phyloP scores from a whole-genome alignment of 1,139 yeast genomes.

The Pichiaceae sp. region DNA sequence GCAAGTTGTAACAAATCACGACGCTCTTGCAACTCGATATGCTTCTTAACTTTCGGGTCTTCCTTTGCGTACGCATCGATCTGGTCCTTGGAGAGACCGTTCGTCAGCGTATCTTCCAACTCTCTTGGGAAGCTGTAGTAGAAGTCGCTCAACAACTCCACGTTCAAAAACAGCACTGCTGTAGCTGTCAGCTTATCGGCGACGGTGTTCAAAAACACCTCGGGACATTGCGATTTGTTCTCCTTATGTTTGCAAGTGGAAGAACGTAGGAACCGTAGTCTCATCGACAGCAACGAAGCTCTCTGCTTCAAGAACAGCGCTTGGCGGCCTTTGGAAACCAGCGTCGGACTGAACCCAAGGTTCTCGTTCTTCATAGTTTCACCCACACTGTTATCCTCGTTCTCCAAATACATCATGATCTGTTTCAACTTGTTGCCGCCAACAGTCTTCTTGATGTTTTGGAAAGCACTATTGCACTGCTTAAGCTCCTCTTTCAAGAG shows the following conservation, averaged over 20 bases:
- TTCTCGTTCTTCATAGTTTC: slow-evolving; percentile 33
- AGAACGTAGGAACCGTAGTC: slow-evolving; percentile 69
- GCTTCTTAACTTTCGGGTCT: slow-evolving; percentile 83
- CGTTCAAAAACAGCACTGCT: slow-evolving; percentile 86
- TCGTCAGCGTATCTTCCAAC: slow-evolving; percentile 67
- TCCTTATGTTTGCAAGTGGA: slow-evolving; percentile 70
- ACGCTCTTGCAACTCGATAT: slow-evolving; percentile 87
- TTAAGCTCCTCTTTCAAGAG: slow-evolving; percentile 76
- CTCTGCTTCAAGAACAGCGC: slow-evolving; percentile 81
- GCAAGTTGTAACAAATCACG: slow-evolving; percentile 85
- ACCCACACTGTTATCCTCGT: slow-evolving; percentile 37
- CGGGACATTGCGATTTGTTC: slow-evolving; percentile 89
- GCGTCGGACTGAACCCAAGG: slow-evolving; percentile 31
- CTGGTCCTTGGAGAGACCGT: slow-evolving; percentile 60
- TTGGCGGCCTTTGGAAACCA: slow-evolving; percentile 70
- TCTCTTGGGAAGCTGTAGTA: slow-evolving; percentile 95
- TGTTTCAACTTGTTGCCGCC: slow-evolving; percentile 81
- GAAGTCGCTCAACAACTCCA: slow-evolving; percentile 87
- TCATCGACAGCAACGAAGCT: slow-evolving; percentile 58
- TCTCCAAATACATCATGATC: slow-evolving; percentile 66
- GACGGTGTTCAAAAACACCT: slow-evolving; percentile 85
- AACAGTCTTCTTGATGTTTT: slow-evolving; percentile 55
- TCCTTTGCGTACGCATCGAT: slow-evolving; percentile 88
- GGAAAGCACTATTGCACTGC: slow-evolving; percentile 68
- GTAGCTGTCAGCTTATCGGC: slow-evolving; percentile 88